A percentile compares a stretch with the other conserved stretches of the same genome.
phyloP scores from a whole-genome alignment of 768 basidiomycete genomes.

The Phlebiopsis flavidoalba region DNA sequence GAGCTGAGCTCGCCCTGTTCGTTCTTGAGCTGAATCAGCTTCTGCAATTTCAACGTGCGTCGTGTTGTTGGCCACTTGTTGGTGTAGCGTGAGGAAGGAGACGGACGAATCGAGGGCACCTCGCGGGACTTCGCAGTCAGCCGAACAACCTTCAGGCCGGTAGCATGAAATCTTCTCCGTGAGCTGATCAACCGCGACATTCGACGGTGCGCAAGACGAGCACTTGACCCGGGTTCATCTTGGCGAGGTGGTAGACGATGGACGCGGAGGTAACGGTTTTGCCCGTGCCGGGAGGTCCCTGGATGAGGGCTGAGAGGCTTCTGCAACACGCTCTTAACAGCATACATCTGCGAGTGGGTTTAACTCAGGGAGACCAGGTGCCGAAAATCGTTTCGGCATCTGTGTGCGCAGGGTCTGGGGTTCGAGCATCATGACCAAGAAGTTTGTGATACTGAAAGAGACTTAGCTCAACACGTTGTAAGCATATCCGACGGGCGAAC shows the following conservation, averaged over 20 bases:
- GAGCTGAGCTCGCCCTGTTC: slow-evolving; percentile 97
- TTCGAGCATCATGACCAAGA: slow-evolving; percentile 94
- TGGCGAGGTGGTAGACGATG: slow-evolving; percentile 96
- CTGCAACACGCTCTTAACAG: slow-evolving; percentile 97
- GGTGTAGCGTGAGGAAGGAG: slow-evolving; percentile 89
- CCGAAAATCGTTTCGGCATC: slow-evolving; percentile 97
- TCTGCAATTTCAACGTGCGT: slow-evolving; percentile 96
- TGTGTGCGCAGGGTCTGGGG: slow-evolving; percentile 87
- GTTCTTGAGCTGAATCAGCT: slow-evolving; percentile 95
- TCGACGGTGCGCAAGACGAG: slow-evolving; percentile 98
- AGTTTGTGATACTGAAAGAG: slow-evolving; percentile 87
- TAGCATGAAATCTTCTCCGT: slow-evolving; percentile 99
- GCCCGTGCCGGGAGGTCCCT: slow-evolving; percentile 97
- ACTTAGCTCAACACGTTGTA: neutral
- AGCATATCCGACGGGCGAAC: neutral
- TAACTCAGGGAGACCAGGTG: slow-evolving; percentile 94
- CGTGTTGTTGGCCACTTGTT: slow-evolving; percentile 95
- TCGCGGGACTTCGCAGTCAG: slow-evolving; percentile 95
- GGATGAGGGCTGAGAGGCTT: slow-evolving; percentile 97
- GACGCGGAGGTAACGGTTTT: slow-evolving; percentile 99
- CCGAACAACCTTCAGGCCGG: slow-evolving; percentile 90
- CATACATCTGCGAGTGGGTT: slow-evolving; percentile 99
- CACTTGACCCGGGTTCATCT: slow-evolving; percentile 99
- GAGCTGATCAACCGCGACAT: slow-evolving; percentile 98
- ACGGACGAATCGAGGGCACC: slow-evolving; percentile 98